phyloP scores from a whole-genome alignment of 2,329 filamentous ascomycete genomes.

The Exserohilum turcica region DNA sequence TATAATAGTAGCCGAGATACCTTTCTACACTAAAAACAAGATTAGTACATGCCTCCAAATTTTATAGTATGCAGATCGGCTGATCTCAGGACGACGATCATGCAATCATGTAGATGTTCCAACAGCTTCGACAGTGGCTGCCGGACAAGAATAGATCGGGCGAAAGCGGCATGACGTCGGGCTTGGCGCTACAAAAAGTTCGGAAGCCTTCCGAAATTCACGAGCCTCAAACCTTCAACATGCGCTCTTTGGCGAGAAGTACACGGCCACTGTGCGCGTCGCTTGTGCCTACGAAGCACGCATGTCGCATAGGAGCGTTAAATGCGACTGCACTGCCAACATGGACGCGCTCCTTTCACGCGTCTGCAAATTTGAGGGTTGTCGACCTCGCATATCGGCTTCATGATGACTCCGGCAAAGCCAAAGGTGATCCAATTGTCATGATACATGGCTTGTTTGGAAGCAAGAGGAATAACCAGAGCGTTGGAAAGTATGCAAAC shows the following conservation, averaged over 20 bases:
- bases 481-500: slow-evolving; percentile 78
- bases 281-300: slow-evolving; percentile 19
- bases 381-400: slow-evolving; percentile 45
- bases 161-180: slow-evolving; percentile 16
- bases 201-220: slow-evolving; percentile 12
- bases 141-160: not conserved
- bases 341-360: slow-evolving; percentile 39
- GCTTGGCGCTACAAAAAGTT: slow-evolving; percentile 22
- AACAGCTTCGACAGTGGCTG: not conserved
- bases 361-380: slow-evolving; percentile 25
- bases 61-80: too few relatives aligned
- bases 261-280: slow-evolving; percentile 19
- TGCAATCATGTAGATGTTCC: too few relatives aligned
- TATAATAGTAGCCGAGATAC: too few relatives aligned
- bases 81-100: too few relatives aligned
- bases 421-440: slow-evolving; percentile 69
- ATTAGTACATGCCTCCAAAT: too few relatives aligned
- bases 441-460: slow-evolving; percentile 94
- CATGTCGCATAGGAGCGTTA: slow-evolving; percentile 8
- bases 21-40: too few relatives aligned
- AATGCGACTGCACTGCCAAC: slow-evolving; percentile 5
- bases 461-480: slow-evolving; percentile 92
- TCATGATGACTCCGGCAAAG: slow-evolving; percentile 43
- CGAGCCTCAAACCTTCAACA: slow-evolving; percentile 14
- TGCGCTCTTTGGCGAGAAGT: slow-evolving; percentile 23